Conservation (phyloP, 2,329 filamentous ascomycete species). For the Tolypocladium tundrense region DNA sequence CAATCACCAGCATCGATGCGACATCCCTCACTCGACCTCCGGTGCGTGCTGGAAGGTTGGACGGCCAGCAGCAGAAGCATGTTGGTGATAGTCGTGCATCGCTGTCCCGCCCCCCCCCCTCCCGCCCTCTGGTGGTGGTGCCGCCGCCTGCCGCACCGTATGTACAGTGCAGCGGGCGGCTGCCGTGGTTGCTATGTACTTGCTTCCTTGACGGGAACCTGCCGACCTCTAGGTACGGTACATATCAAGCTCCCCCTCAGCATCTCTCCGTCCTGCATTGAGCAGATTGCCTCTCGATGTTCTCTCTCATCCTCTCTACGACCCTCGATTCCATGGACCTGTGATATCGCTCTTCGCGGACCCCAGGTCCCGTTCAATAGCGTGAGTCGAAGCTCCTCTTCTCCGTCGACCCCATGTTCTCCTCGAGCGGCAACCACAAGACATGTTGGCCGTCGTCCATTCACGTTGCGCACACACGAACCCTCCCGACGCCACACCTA, state of each 20-base stretch:
- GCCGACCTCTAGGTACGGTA: background rate
- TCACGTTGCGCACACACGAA: background rate
- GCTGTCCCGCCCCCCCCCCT: background rate
- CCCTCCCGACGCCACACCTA: background rate
- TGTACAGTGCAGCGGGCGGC: background rate
- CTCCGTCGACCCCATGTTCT: background rate
- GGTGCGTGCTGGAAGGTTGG: background rate
- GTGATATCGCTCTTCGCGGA: background rate
- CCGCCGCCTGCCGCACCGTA: background rate
- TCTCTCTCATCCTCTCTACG: background rate
- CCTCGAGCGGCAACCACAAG: background rate
- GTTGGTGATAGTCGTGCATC: background rate
- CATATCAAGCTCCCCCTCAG: background rate
- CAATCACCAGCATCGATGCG: background rate
- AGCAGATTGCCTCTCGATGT: background rate
- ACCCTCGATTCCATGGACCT: background rate
- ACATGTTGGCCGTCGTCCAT: slow-evolving; percentile 1
- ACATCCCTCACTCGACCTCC: background rate
- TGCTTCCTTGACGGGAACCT: background rate
- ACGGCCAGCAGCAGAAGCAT: background rate
- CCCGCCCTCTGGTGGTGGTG: background rate
- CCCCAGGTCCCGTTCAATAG: background rate
- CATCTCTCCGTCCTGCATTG: background rate
- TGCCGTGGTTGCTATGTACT: background rate
- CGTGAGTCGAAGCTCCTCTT: background rate